Base-by-base conservation (phyloP, 164 flowering plant species). In the Stephania japonica region DNA sequence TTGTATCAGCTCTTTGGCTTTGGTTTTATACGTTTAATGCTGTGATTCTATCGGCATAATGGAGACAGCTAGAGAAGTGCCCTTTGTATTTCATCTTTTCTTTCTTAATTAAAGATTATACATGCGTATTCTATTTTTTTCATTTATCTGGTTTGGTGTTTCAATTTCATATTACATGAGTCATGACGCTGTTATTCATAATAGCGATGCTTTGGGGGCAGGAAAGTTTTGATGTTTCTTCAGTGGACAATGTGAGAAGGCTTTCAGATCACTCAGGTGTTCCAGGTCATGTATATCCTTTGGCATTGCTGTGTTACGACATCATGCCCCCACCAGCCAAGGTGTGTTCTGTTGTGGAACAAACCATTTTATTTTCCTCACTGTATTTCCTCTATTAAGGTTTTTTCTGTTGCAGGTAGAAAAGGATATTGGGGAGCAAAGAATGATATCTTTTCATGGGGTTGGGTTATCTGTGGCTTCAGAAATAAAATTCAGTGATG, bases 241-340 rank as follows among this genome's bases (percentile, higher is more conserved):
- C 97, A 75, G 90, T 87, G 81, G 99, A 91, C 81, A 95, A 90
- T 72, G 87, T 95, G 83, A 87, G 97, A 86, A 87, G 99, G 85
- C 96, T 95, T 80, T 82, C 75, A 24, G 86, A 87, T 72, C 89
- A 90, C 83, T 88, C 92, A 73, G 94, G 91, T 72, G 83, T 81
- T 73, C 94, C 96, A 25, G 88, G 92, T 21, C 92, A 91, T 84
- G 75, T 89, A 26, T 95, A 88, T 79, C 99, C 99, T 7, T 75
- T 95, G 73, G 84, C 97, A 32, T 64, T 95, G 69, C 68, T 90
- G 67, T 88, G 97, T 78, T 68, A 92, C 78, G 93, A 93, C 75
- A 82, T 95, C 77, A 95, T 95, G 99, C 98, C 98, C 70, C 99
- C 99, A 70, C 99, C 99, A 65, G 75, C 78, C 0, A 83, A 90